Evolutionary conservation across 371 early-diverging fungal species (phyloP), one percentile per base, ranked within the genome.

Genomic region (Rhizomucor pusillus): DNA sequence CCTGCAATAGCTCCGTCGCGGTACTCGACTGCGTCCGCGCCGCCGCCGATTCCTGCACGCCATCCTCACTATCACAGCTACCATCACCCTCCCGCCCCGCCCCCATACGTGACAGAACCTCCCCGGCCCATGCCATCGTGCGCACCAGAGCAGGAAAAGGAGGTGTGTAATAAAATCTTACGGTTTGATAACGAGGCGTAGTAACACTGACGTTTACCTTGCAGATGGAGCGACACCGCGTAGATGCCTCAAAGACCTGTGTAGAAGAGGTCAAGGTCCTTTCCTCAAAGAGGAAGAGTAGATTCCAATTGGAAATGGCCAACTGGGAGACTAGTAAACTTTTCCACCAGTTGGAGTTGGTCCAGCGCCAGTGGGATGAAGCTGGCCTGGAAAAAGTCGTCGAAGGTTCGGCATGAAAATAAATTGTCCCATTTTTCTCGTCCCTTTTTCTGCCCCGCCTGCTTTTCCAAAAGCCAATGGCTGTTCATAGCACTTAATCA

Each of bases 291-390:
- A 71, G 83, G 29, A 77, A 73, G 52, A 69, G 74, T 29, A 59
- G 67, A 16, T 81, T 82, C 54, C 81, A 85, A 20, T 47, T 73
- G 20, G 67, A 62, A 51, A 33, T 85, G 47, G 71, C 78, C 0
- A 71, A 73, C 50, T 82, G 81, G 82, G 86, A 85, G 50, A 73
- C 75, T 5, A 67, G 63, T 34, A 82, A 81, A 57, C 63, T 76
- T 54, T 80, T 78, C 23, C 66, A 73, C 47, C 82, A 82, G 58
- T 39, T 77, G 20, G 75, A 73, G 33, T 56, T 81, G 6, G 75
- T 84, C 9, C 68, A 69, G 29, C 62, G 61, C 37, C 81, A 84
- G 56, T 65, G 79, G 66, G 78, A 79, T 35, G 79, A 80, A 29
- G 59, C 68, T 43, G 75, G 72, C 9, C 59, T 73, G 63, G 74